Conservation (phyloP, 805 yeast genomes). For the Nakazawaea holstii region DNA sequence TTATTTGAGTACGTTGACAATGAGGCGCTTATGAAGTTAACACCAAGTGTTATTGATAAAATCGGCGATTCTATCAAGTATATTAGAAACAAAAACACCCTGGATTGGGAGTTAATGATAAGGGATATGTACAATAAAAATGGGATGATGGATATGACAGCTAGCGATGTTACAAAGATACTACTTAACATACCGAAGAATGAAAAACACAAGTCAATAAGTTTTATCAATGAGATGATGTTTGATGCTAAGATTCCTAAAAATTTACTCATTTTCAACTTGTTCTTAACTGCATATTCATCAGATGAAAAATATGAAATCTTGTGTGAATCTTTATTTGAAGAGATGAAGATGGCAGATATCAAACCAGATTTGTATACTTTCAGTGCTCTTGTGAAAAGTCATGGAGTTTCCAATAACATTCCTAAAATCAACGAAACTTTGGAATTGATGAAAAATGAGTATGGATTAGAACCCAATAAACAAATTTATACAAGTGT, state of each 20-base stretch:
- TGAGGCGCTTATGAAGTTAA: conserved; percentile 25
- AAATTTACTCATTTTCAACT: conserved; percentile 30
- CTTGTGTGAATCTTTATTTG: conserved; percentile 29
- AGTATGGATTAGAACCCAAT: conserved; percentile 35
- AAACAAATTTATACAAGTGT: conserved; percentile 48
- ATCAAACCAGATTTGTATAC: conserved; percentile 31
- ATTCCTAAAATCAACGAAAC: conserved; percentile 32
- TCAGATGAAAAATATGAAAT: conserved; percentile 16
- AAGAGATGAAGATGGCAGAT: conserved; percentile 20
- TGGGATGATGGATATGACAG: conserved; percentile 29
- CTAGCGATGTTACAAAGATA: conserved; percentile 30
- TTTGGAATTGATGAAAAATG: conserved; percentile 31
- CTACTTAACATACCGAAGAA: conserved; percentile 35
- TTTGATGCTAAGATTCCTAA: conserved; percentile 25
- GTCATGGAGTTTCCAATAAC: conserved; percentile 36
- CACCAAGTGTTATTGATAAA: conserved; percentile 28
- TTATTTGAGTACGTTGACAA: conserved; percentile 8
- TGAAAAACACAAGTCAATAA: conserved; percentile 29
- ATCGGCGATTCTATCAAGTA: conserved; percentile 35
- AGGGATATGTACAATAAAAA: conserved; percentile 28
- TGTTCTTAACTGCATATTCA: conserved; percentile 29
- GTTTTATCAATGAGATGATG: conserved; percentile 31
- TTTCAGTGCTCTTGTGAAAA: conserved; percentile 38
- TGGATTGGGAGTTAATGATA: conserved; percentile 44
- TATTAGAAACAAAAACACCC: conserved; percentile 31